These are phyloP conservation scores for Omphalotus guepiniiformis DNA, from an alignment of 768 basidiomycete genomes.

Conservation along the genomic window DNA sequence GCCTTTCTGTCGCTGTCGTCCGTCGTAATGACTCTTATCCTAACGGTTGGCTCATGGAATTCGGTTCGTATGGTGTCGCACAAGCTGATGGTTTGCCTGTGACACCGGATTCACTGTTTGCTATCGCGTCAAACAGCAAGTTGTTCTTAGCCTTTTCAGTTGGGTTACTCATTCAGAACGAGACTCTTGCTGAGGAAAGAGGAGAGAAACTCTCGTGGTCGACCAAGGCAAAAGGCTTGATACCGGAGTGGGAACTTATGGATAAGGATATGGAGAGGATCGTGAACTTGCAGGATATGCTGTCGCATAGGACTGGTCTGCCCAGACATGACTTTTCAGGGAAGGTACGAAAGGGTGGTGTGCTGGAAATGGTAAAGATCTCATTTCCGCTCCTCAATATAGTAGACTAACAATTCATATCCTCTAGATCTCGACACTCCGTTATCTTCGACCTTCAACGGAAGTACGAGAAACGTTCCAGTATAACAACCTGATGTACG, in stretches of 20 bases:
- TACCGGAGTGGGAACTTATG: constrained; percentile 36
- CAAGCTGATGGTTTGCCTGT: constrained; percentile 29
- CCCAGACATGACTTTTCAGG: constrained; percentile 41
- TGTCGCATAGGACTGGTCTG: constrained; percentile 40
- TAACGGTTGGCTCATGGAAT: constrained; percentile 34
- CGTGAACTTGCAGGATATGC: constrained; percentile 36
- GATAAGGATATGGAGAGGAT: constrained; percentile 31
- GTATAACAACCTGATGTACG: constrained; percentile 25
- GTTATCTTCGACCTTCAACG: constrained; percentile 19
- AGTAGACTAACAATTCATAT: neutral
- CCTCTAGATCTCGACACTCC: constrained; percentile 5
- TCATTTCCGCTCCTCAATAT: neutral
- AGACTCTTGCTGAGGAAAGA: constrained; percentile 26
- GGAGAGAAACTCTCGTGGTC: constrained; percentile 31
- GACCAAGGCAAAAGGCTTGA: constrained; percentile 31
- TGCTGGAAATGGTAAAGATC: constrained; percentile 34
- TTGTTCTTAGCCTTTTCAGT: constrained; percentile 34
- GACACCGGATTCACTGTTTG: constrained; percentile 39
- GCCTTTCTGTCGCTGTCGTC: constrained; percentile 36
- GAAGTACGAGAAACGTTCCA: constrained; percentile 23
- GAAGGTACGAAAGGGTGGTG: constrained; percentile 22
- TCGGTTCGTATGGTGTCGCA: constrained; percentile 34
- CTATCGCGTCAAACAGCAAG: constrained; percentile 43
- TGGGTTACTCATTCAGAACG: constrained; percentile 35
- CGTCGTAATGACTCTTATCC: constrained; percentile 25